These are phyloP conservation scores for Aspergillus melleus DNA, from an alignment of 2,329 filamentous ascomycete species.

Conservation along the genomic window DNA sequence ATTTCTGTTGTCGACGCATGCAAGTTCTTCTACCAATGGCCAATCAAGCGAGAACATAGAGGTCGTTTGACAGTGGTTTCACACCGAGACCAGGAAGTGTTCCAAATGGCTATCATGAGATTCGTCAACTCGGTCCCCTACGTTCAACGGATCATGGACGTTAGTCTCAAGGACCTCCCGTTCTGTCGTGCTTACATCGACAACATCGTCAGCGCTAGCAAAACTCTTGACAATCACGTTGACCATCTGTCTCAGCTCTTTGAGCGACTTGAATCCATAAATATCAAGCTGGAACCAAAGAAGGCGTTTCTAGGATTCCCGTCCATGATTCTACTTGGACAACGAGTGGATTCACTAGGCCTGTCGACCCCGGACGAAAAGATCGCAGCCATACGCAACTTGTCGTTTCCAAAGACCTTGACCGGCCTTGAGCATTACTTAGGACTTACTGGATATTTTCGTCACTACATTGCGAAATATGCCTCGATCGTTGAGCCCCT, in stretches of 20 bases:
- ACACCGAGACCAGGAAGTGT: background rate
- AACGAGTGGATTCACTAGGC: background rate
- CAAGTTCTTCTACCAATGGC: background rate
- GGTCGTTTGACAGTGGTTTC: background rate
- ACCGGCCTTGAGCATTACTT: background rate
- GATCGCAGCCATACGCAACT: background rate
- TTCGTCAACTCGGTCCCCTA: background rate
- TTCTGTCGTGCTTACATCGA: background rate
- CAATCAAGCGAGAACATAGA: background rate
- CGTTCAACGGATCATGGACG: background rate
- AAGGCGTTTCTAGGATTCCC: background rate
- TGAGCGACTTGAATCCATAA: background rate
- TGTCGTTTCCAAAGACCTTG: background rate
- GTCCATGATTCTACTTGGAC: background rate
- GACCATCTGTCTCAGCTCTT: background rate
- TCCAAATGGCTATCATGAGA: background rate
- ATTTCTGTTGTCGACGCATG: background rate
- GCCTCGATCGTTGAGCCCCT: background rate
- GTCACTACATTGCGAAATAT: background rate
- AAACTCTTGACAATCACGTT: background rate
- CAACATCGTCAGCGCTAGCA: background rate
- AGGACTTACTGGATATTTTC: background rate
- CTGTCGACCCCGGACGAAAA: background rate
- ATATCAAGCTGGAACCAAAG: background rate
- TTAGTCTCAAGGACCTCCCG: background rate